Conservation (phyloP, 169 alveolate genomes). For the Cryptosporidium bovis region DNA sequence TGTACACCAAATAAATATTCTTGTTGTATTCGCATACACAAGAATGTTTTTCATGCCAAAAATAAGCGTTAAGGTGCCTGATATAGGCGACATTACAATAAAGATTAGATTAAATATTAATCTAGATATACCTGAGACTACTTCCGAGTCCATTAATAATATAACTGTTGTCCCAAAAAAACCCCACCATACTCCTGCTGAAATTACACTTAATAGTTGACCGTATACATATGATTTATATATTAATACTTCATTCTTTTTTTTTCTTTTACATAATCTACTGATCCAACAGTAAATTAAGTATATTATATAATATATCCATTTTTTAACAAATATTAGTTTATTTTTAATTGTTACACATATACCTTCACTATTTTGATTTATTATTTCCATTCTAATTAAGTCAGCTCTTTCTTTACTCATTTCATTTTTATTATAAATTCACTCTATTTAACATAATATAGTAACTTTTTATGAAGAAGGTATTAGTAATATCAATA, state of each 20-base stretch:
- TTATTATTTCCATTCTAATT: too few species aligned
- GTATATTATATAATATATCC: constrained; percentile 31
- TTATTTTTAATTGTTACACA: not conserved
- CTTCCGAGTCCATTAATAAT: constrained; percentile 22
- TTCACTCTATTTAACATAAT: too few species aligned
- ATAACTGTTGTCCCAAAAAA: constrained; percentile 45
- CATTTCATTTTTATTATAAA: not conserved
- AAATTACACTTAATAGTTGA: constrained; percentile 34
- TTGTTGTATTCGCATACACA: constrained; percentile 5
- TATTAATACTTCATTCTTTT: constrained; percentile 8
- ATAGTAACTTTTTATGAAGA: too few species aligned
- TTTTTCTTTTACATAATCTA: too few species aligned
- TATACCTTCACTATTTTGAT: not conserved
- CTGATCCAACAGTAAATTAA: constrained; percentile 6
- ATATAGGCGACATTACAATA: constrained; percentile 32
- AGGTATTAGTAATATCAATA: too few species aligned
- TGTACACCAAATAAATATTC: constrained; percentile 43
- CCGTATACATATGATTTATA: constrained; percentile 49
- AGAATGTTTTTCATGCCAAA: constrained; percentile 18
- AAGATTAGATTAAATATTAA: constrained; percentile 29
- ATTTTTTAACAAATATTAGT: not conserved
- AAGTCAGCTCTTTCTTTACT: too few species aligned
- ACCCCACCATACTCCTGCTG: constrained; percentile 73
- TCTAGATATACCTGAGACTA: constrained; percentile 50
- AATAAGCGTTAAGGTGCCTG: constrained; percentile 17